Base-by-base conservation (phyloP, 306 rosid species). In the Ochetophila trinervis region DNA sequence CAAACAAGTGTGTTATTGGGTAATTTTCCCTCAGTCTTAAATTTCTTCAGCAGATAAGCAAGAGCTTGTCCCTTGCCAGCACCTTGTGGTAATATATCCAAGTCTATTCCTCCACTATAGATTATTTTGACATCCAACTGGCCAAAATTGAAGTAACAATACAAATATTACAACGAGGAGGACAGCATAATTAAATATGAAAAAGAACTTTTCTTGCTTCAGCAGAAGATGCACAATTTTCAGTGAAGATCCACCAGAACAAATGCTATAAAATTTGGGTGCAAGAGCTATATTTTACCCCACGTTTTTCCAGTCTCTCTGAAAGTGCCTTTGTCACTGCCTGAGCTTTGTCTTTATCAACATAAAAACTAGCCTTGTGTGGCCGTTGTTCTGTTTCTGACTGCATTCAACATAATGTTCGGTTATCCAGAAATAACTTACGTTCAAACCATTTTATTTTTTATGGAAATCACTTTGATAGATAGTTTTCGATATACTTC, bases 61-160 rank as follows among this genome's bases (percentile, higher is more conserved):
- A 90, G 99, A 54, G 97, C 99, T 86, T 90, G 97, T 58, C 99
- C 99, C 85, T 94, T 94, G 62, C 99, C 99, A 69, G 99, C 97
- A 69, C 91, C 91, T 80, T 88, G 80, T 64, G 99, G 83, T 56
- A 94, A 64, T 86, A 90, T 88, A 83, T 94, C 97, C 80, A 90
- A 79, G 81, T 86, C 99, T 70, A 84, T 81, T 73, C 99, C 99
- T 72, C 99, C 97, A 77, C 99, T 94, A 42, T 90, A 88, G 76
- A 94, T 86, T 79, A 93, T 88, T 77, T 94, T 94, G 32, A 90
- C 99, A 78, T 94, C 95, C 90, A 94, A 83, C 99, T 94, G 62
- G 62, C 53, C 16, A 76, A 76, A 72, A 63, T 69, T 21, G 18
- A 80, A 54, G 60, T 42, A 69, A 64, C 48, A 63, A 53, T 65